These are phyloP conservation scores for Aegilops umbellulata DNA, from an alignment of 176 grass and related monocot species.

Conservation along the genomic window DNA sequence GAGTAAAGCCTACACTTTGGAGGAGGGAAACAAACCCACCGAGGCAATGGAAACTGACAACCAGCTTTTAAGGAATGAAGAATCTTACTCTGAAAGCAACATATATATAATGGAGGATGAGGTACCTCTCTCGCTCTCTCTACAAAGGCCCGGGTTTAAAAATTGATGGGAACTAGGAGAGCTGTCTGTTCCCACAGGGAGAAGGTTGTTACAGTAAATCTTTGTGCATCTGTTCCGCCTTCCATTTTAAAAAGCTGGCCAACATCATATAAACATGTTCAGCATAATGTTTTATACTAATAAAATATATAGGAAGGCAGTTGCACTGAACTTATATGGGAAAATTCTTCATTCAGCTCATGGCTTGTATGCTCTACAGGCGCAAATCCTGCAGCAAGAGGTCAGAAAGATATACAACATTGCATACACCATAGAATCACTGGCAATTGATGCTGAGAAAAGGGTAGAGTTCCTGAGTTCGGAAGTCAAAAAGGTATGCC, in stretches of 20 bases:
- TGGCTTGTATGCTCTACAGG: constrained; percentile 41
- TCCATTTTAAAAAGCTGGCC: not conserved
- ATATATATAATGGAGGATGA: constrained; percentile 66
- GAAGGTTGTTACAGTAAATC: not conserved
- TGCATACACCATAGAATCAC: constrained; percentile 49
- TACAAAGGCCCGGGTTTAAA: not conserved
- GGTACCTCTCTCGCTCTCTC: constrained; percentile 41
- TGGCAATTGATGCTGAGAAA: constrained; percentile 53
- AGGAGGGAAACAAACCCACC: constrained; percentile 51
- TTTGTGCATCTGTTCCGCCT: constrained; percentile 10
- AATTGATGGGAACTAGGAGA: not conserved
- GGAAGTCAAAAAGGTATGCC: constrained; percentile 62
- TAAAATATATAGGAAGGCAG: not conserved
- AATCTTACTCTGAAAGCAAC: constrained; percentile 39
- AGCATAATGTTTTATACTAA: not conserved
- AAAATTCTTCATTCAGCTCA: constrained; percentile 29
- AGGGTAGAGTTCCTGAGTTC: constrained; percentile 58
- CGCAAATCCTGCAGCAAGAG: constrained; percentile 51
- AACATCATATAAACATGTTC: not conserved
- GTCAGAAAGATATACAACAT: constrained; percentile 51
- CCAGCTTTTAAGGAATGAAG: constrained; percentile 45
- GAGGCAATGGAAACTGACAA: constrained; percentile 61
- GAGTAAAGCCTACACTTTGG: constrained; percentile 45
- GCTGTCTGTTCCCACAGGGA: not conserved
- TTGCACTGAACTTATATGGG: constrained; percentile 1